Conservation (phyloP, 371 early-diverging fungal species). For the Mucor irregularis region DNA sequence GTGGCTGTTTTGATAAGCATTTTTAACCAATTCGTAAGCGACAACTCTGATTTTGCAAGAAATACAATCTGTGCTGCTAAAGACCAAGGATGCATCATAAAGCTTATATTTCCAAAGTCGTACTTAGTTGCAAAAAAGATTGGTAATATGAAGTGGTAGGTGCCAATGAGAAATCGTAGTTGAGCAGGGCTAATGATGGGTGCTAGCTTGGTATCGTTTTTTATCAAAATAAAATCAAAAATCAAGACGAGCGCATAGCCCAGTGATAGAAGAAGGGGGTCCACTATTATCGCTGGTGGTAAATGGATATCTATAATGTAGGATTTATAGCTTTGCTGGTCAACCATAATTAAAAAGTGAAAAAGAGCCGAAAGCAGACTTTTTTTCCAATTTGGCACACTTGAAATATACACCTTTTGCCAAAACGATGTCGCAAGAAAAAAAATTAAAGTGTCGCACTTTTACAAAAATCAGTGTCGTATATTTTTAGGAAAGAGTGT, state of each 20-base stretch:
- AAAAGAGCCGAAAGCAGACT: not conserved
- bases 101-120: conserved; percentile 18
- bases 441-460: too few relatives aligned
- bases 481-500: too few relatives aligned
- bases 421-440: too few relatives aligned
- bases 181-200: not conserved
- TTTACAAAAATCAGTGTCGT: too few relatives aligned
- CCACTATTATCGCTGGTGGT: conserved; percentile 8
- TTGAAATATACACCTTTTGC: too few relatives aligned
- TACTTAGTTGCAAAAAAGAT: conserved; percentile 7
- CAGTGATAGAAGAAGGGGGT: not conserved
- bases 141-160: conserved; percentile 16
- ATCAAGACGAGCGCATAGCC: not conserved
- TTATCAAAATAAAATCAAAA: conserved; percentile 11
- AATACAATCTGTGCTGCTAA: conserved; percentile 13
- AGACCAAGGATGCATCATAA: conserved; percentile 22
- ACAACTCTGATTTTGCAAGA: conserved; percentile 2
- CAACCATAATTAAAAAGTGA: not conserved
- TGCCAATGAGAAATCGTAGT: not conserved
- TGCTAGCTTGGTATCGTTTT: conserved; percentile 5
- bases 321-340: not conserved
- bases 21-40: not conserved
- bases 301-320: conserved; percentile 5
- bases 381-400: too few relatives aligned
- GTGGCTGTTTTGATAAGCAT: conserved; percentile 1